These are phyloP conservation scores for Tuber borchii DNA, from an alignment of 495 filamentous ascomycete genomes.

Conservation along the genomic window DNA sequence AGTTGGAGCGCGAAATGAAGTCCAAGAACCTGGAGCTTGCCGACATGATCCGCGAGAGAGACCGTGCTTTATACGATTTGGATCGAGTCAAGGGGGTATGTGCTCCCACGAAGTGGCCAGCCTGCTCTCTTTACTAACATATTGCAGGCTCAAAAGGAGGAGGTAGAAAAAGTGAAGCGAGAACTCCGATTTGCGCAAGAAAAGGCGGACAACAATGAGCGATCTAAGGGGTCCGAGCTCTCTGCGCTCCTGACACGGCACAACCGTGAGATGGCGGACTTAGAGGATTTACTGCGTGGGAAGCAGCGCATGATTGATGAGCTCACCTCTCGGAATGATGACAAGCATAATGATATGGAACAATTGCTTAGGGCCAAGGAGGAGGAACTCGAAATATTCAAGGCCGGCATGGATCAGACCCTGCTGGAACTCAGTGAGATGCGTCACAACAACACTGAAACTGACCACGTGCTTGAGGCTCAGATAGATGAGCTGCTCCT, in stretches of 20 bases:
- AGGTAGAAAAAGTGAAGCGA: constrained; percentile 92
- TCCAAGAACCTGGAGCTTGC: constrained; percentile 96
- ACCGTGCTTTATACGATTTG: constrained; percentile 87
- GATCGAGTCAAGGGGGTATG: constrained; percentile 65
- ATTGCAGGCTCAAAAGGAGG: constrained; percentile 67
- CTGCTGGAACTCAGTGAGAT: constrained; percentile 84
- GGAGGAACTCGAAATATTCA: constrained; percentile 93
- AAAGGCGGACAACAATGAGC: constrained; percentile 85
- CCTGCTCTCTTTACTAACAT: constrained; percentile 10
- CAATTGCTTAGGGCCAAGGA: constrained; percentile 81
- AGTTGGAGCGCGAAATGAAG: constrained; percentile 93
- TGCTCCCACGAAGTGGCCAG: background rate
- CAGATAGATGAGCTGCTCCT: constrained; percentile 84
- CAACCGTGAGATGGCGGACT: constrained; percentile 90
- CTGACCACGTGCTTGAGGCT: constrained; percentile 75
- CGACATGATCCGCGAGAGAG: constrained; percentile 96
- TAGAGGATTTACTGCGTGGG: constrained; percentile 84
- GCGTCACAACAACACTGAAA: constrained; percentile 52
- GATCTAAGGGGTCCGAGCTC: constrained; percentile 85
- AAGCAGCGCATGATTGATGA: constrained; percentile 89
- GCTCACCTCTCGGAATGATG: constrained; percentile 62
- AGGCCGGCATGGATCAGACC: constrained; percentile 93
- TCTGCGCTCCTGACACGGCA: constrained; percentile 91
- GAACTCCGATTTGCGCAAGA: constrained; percentile 89
- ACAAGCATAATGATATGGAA: constrained; percentile 79